Evolutionary conservation across 768 basidiomycete species (phyloP).

Genomic region (Suillus plorans): DNA sequence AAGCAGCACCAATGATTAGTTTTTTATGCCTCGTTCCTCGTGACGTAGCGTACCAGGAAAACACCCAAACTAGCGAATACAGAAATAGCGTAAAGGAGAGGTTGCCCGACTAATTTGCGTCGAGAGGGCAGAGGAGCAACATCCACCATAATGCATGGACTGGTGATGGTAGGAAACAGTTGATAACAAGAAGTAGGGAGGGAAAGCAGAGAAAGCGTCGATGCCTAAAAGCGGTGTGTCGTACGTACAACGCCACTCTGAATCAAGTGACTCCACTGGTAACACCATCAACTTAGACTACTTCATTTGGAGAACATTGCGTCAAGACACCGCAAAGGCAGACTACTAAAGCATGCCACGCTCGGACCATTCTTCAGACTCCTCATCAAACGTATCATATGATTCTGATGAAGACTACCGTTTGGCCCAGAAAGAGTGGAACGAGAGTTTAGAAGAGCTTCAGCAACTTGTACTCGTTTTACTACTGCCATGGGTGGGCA

Average conservation of each 20-base stretch:
- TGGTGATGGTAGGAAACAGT: constrained; percentile 14
- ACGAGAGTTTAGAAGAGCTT: constrained; percentile 84
- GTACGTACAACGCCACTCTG: constrained; percentile 20
- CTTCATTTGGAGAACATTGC: not conserved
- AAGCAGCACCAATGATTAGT: constrained; percentile 3
- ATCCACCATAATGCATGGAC: constrained; percentile 53
- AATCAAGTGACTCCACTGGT: not conserved
- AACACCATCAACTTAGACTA: not conserved
- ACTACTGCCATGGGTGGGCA: constrained; percentile 83
- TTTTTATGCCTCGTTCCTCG: not conserved
- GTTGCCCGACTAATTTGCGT: constrained; percentile 70
- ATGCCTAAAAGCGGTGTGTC: constrained; percentile 11
- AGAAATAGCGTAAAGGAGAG: constrained; percentile 77
- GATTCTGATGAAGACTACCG: constrained; percentile 69
- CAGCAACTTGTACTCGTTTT: constrained; percentile 79
- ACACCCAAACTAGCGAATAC: constrained; percentile 83
- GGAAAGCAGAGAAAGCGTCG: constrained; percentile 3
- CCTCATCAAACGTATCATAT: constrained; percentile 47
- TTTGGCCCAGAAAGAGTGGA: constrained; percentile 88
- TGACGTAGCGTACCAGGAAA: constrained; percentile 61
- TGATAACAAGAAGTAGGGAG: constrained; percentile 11
- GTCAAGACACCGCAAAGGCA: constrained; percentile 4
- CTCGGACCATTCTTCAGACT: constrained; percentile 62
- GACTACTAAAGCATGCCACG: constrained; percentile 48
- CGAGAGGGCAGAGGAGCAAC: constrained; percentile 28